Evolutionary conservation across 202 grass and related monocot genomes (phyloP).

Genomic region (Setaria italica): DNA sequence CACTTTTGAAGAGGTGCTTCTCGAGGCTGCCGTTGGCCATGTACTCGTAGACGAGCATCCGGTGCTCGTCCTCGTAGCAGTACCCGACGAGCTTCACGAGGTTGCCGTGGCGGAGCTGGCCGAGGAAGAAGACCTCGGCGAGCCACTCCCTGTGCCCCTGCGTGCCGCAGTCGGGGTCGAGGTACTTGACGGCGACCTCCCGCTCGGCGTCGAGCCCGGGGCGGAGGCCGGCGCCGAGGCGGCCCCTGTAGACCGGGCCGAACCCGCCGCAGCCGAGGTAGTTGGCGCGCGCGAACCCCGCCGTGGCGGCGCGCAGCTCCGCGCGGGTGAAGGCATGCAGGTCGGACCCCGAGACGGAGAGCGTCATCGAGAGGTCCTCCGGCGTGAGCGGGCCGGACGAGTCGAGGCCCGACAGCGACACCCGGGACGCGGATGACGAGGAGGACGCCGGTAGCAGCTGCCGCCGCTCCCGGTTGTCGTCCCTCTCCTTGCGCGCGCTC

Average conservation of each 20-base stretch:
- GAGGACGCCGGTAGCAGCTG: background rate
- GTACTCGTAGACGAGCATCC: constrained; percentile 70
- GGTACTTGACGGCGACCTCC: constrained; percentile 66
- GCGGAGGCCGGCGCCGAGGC: constrained; percentile 31
- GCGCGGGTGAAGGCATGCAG: constrained; percentile 60
- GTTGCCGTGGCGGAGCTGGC: constrained; percentile 54
- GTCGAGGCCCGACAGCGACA: constrained; percentile 68
- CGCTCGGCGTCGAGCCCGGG: constrained; percentile 46
- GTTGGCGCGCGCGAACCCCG: constrained; percentile 52
- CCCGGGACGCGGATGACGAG: constrained; percentile 41
- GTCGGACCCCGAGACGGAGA: constrained; percentile 26
- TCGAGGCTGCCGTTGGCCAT: constrained; percentile 65
- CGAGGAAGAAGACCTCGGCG: constrained; percentile 65
- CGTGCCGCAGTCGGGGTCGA: constrained; percentile 58
- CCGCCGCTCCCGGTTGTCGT: background rate
- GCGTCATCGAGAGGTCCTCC: constrained; percentile 58
- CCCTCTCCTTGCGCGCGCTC: background rate
- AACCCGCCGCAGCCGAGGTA: constrained; percentile 68
- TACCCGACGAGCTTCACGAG: constrained; percentile 63
- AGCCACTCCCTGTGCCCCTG: constrained; percentile 74
- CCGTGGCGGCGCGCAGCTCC: constrained; percentile 48
- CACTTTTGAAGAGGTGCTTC: constrained; percentile 62
- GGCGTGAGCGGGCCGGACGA: constrained; percentile 57
- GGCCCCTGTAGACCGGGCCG: constrained; percentile 58
- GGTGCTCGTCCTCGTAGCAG: constrained; percentile 73